phyloP scores from a whole-genome alignment of 352 stramenopile genomes.

The Pythium oligandrum region DNA sequence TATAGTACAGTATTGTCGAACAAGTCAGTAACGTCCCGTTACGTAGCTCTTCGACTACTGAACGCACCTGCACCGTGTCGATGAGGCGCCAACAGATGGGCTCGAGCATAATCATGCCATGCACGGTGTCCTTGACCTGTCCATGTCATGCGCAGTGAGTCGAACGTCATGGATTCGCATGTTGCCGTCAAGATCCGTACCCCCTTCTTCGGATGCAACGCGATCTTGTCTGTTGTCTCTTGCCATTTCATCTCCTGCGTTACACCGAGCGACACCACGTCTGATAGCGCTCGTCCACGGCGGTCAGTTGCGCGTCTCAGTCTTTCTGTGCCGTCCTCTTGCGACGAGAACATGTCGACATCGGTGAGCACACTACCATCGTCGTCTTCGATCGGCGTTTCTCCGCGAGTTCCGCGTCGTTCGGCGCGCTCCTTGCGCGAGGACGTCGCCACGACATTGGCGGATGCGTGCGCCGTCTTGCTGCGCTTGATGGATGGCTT shows the following conservation, averaged over 20 bases:
- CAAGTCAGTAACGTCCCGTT: background rate
- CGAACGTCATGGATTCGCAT: too few species aligned
- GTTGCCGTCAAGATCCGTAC: too few species aligned
- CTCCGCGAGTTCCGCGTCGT: slow-evolving; percentile 5
- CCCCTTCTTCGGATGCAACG: background rate
- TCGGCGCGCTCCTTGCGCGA: background rate
- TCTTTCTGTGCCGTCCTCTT: slow-evolving; percentile 1
- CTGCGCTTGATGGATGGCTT: slow-evolving; percentile 24
- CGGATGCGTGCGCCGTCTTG: slow-evolving; percentile 5
- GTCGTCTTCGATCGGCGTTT: slow-evolving; percentile 1
- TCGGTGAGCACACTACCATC: slow-evolving; percentile 46
- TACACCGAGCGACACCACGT: slow-evolving; percentile 9
- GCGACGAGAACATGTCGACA: slow-evolving; percentile 48
- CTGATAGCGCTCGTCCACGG: too few species aligned
- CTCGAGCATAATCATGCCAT: slow-evolving; percentile 74
- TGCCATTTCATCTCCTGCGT: background rate
- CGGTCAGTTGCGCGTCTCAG: too few species aligned
- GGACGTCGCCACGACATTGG: too few species aligned
- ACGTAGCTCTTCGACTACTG: too few species aligned
- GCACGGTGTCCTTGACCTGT: slow-evolving; percentile 79
- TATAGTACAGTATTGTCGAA: slow-evolving; percentile 17
- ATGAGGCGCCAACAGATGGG: slow-evolving; percentile 80
- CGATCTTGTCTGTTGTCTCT: slow-evolving; percentile 1
- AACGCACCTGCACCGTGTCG: slow-evolving; percentile 61
- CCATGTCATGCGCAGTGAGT: background rate